phyloP scores from a whole-genome alignment of 2,329 filamentous ascomycete genomes.

The Fusarium chlamydosporum region DNA sequence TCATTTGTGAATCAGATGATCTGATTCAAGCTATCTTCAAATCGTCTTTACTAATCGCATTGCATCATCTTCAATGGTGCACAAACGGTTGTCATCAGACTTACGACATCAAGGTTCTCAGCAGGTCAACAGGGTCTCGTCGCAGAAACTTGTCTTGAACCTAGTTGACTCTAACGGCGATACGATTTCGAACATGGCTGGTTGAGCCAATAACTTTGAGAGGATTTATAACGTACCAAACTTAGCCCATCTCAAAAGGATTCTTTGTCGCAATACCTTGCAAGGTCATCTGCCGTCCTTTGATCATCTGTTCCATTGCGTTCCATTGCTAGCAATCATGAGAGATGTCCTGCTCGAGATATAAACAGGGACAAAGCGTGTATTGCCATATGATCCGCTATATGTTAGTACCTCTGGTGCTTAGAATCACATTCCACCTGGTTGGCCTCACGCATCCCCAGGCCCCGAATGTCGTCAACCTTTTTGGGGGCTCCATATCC shows the following conservation, averaged over 20 bases:
- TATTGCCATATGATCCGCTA: fast-evolving
- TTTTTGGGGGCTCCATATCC: slow-evolving; percentile 29
- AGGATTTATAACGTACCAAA: slow-evolving; percentile 8
- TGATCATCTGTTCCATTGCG: too few species aligned
- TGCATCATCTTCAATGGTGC: neutral
- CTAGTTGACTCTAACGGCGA: neutral
- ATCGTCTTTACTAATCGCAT: neutral
- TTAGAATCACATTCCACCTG: neutral
- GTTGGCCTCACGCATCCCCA: neutral
- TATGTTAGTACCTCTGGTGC: neutral
- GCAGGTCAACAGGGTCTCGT: slow-evolving; percentile 2
- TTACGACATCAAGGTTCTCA: slow-evolving; percentile 34
- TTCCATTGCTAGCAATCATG: too few species aligned
- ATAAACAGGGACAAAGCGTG: too few species aligned
- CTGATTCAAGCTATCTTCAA: neutral
- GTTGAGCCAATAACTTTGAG: slow-evolving; percentile 9
- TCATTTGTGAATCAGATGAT: too few species aligned
- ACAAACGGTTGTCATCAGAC: neutral
- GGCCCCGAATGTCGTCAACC: neutral
- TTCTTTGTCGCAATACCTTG: neutral
- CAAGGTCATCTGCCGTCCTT: fast-evolving
- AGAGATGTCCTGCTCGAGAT: too few species aligned
- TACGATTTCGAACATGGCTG: fast-evolving
- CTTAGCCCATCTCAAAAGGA: too few species aligned
- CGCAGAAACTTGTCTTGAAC: too few species aligned